These are phyloP conservation scores for Rhexocercosporidium sp. DNA, from an alignment of 2,329 filamentous ascomycete genomes.

Conservation along the genomic window DNA sequence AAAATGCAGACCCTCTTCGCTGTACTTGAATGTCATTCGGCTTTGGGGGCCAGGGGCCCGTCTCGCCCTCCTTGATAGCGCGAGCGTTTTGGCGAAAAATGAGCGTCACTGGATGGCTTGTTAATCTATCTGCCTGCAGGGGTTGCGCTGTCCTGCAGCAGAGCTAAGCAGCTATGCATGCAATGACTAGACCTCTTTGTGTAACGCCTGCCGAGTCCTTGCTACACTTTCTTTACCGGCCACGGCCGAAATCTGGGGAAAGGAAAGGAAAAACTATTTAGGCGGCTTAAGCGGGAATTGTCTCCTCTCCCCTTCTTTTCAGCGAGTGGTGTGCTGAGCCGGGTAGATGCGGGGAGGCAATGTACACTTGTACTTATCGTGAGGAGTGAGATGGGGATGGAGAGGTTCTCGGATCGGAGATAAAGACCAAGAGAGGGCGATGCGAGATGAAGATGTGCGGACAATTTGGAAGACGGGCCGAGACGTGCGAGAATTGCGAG, in stretches of 20 bases:
- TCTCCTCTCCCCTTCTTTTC: background rate
- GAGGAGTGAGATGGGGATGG: constrained; percentile 1
- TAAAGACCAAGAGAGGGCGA: constrained; percentile 5
- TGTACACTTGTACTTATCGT: constrained; percentile 15
- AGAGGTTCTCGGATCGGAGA: constrained; percentile 4
- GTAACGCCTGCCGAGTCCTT: background rate
- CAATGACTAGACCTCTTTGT: constrained; percentile 1
- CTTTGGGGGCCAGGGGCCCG: constrained; percentile 15
- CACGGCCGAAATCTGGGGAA: constrained; percentile 26
- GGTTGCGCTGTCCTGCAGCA: constrained; percentile 12
- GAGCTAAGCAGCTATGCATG: background rate
- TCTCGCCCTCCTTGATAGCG: background rate
- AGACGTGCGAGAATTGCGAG: background rate
- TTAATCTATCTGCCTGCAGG: constrained; percentile 5
- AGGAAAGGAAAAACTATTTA: constrained; percentile 21
- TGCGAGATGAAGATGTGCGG: constrained; percentile 10
- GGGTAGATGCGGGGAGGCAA: constrained; percentile 14
- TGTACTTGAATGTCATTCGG: constrained; percentile 4
- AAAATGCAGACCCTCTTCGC: background rate
- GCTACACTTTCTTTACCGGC: constrained; percentile 12
- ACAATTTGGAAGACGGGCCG: constrained; percentile 18
- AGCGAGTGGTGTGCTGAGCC: constrained; percentile 4
- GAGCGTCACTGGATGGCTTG: constrained; percentile 6
- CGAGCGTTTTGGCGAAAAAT: background rate
- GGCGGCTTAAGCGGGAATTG: constrained; percentile 21